Percentiles rank a stretch among this genome's conserved stretches.
phyloP scores from a whole-genome alignment of 2,329 filamentous ascomycete species.

The Lachnellula cervina region DNA sequence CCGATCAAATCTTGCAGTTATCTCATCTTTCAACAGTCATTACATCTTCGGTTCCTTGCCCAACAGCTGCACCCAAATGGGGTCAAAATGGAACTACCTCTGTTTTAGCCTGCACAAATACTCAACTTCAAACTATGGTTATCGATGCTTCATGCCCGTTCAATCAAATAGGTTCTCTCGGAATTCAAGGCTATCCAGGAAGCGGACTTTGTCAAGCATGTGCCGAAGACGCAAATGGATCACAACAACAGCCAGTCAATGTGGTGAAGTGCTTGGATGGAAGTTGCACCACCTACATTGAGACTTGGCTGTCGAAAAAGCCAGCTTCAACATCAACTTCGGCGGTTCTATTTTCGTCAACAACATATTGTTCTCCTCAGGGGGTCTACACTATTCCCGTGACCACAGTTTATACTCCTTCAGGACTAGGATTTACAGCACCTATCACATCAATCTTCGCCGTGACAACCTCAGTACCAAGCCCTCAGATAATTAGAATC shows the following conservation, averaged over 20 bases:
- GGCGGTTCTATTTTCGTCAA: not conserved
- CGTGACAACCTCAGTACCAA: too few species aligned
- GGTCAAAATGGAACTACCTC: not conserved
- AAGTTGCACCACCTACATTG: slow-evolving; percentile 3
- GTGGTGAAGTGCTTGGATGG: slow-evolving; percentile 6
- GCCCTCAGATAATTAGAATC: too few species aligned
- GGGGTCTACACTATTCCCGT: too few species aligned
- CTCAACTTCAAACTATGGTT: not conserved
- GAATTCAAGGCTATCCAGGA: not conserved
- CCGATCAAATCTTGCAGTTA: slow-evolving; percentile 4
- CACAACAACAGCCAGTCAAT: slow-evolving; percentile 1
- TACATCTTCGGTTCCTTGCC: slow-evolving; percentile 1
- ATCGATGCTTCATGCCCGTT: slow-evolving; percentile 1
- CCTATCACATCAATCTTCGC: too few species aligned
- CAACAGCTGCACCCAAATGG: slow-evolving; percentile 1
- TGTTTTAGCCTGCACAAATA: not conserved
- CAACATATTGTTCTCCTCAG: too few species aligned
- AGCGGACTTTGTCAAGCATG: slow-evolving; percentile 14
- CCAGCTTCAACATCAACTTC: not conserved
- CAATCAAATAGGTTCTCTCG: not conserved
- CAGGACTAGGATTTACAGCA: too few species aligned
- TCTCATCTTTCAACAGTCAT: slow-evolving; percentile 3
- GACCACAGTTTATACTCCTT: too few species aligned
- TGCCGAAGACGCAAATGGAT: not conserved
- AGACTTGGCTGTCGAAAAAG: slow-evolving; percentile 12